Percentiles rank a stretch among this genome's conserved stretches.
Conservation (phyloP, 2,329 filamentous ascomycete species). For the Gremmenia infestans region DNA sequence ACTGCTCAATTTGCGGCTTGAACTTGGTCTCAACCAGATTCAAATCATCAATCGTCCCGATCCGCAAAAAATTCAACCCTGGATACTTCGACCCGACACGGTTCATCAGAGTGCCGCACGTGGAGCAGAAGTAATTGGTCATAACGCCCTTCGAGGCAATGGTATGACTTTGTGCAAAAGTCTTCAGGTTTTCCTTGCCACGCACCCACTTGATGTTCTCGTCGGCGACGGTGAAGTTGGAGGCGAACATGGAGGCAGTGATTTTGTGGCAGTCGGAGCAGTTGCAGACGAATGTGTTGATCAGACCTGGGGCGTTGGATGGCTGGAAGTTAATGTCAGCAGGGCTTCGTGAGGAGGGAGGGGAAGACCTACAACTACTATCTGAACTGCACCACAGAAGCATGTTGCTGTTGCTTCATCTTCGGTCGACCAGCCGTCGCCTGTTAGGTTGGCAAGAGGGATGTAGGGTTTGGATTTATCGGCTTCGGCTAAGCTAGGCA, state of each 20-base stretch:
- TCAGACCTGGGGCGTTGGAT: conserved; percentile 39
- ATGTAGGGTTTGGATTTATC: conserved; percentile 33
- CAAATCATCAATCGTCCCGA: conserved; percentile 61
- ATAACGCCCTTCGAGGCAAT: conserved; percentile 43
- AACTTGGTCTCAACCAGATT: conserved; percentile 51
- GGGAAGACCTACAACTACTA: conserved; percentile 42
- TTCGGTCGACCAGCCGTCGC: conserved; percentile 42
- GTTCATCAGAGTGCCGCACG: conserved; percentile 58
- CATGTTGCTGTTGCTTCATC: conserved; percentile 52
- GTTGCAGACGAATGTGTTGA: conserved; percentile 52
- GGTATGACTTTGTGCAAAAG: conserved; percentile 43
- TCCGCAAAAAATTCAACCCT: conserved; percentile 43
- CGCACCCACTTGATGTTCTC: conserved; percentile 43
- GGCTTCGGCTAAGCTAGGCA: background rate
- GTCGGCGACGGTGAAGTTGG: conserved; percentile 50
- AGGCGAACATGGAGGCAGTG: conserved; percentile 57
- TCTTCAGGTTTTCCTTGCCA: conserved; percentile 45
- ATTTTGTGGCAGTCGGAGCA: conserved; percentile 59
- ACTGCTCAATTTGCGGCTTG: conserved; percentile 49
- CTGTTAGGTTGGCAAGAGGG: conserved; percentile 34
- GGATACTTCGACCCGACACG: conserved; percentile 42
- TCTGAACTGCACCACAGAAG: conserved; percentile 51
- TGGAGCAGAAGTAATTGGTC: conserved; percentile 57
- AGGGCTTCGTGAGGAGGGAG: background rate
- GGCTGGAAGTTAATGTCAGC: conserved; percentile 32